A percentile compares a stretch with the other conserved stretches of the same genome.
Conservation (phyloP, 2,329 filamentous ascomycete genomes). For the Lachnellula suecica region DNA sequence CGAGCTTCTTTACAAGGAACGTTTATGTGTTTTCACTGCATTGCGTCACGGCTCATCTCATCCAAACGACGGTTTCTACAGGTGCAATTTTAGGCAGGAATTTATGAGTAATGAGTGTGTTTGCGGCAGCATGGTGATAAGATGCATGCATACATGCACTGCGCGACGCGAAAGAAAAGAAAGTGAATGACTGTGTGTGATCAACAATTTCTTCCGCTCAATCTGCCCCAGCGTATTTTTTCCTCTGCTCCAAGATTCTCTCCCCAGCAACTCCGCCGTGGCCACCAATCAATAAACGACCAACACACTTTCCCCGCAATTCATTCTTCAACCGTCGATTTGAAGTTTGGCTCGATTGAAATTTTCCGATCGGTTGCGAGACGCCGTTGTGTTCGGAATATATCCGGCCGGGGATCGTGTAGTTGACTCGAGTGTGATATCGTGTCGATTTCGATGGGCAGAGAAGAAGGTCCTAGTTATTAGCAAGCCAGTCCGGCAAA, state of each 20-base stretch:
- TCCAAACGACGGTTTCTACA: not conserved
- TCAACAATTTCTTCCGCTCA: not conserved
- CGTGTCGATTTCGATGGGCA: slow-evolving; percentile 10
- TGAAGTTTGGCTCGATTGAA: not conserved
- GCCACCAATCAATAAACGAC: not conserved
- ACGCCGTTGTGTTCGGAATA: slow-evolving; percentile 4
- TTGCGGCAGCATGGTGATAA: not conserved
- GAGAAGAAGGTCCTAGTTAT: slow-evolving; percentile 16
- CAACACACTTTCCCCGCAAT: not conserved
- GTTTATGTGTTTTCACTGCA: not conserved
- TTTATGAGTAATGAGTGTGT: not conserved
- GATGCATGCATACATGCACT: not conserved
- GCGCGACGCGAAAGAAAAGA: not conserved
- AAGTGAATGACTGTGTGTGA: not conserved
- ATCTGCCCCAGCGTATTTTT: not conserved
- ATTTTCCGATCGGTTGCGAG: slow-evolving; percentile 1
- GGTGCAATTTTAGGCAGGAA: not conserved
- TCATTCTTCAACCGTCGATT: not conserved
- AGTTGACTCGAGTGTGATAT: slow-evolving; percentile 6
- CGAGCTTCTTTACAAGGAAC: too few species aligned
- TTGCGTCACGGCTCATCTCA: not conserved
- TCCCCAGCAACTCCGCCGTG: not conserved
- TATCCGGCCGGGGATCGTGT: not conserved
- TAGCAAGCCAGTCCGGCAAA: slow-evolving; percentile 13
- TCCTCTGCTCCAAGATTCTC: not conserved